A percentile compares a stretch with the other conserved stretches of the same genome.
Evolutionary conservation across 208 protist species (phyloP).

Genomic region (Trypanosoma congolense): DNA sequence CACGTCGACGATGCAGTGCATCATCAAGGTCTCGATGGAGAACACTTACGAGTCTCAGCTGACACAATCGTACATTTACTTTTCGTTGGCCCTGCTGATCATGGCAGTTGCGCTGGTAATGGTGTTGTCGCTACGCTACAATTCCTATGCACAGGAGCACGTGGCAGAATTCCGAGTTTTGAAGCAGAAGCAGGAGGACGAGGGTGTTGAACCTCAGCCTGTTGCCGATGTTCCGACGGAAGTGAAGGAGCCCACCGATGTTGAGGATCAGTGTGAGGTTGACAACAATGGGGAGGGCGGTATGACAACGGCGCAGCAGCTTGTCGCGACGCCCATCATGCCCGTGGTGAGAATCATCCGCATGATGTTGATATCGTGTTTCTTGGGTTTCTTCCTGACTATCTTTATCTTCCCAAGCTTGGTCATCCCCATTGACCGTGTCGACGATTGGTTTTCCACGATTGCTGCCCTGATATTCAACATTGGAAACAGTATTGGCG

Average conservation of each 20-base stretch:
- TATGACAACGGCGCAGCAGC: conserved; percentile 15
- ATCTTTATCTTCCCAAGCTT: conserved; percentile 59
- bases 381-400: conserved; percentile 49
- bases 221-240: conserved; percentile 3
- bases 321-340: conserved; percentile 6
- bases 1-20: conserved; percentile 69
- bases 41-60: conserved; percentile 36
- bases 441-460: conserved; percentile 54
- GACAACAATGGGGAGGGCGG: neutral
- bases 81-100: conserved; percentile 55
- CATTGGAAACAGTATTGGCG: conserved; percentile 40
- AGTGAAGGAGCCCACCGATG: too few relatives aligned
- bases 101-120: conserved; percentile 45
- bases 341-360: conserved; percentile 20
- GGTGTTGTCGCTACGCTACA: conserved; percentile 42
- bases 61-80: conserved; percentile 73
- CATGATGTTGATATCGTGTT: conserved; percentile 35
- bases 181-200: conserved; percentile 1
- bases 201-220: conserved; percentile 4
- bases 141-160: conserved; percentile 58
- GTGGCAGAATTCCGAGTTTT: conserved; percentile 60
- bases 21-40: conserved; percentile 61
- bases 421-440: conserved; percentile 30
- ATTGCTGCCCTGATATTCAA: conserved; percentile 62
- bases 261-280: conserved; percentile 1